These are phyloP conservation scores for Penicillium ochrochloron DNA, from an alignment of 495 filamentous ascomycete genomes.

Conservation along the genomic window DNA sequence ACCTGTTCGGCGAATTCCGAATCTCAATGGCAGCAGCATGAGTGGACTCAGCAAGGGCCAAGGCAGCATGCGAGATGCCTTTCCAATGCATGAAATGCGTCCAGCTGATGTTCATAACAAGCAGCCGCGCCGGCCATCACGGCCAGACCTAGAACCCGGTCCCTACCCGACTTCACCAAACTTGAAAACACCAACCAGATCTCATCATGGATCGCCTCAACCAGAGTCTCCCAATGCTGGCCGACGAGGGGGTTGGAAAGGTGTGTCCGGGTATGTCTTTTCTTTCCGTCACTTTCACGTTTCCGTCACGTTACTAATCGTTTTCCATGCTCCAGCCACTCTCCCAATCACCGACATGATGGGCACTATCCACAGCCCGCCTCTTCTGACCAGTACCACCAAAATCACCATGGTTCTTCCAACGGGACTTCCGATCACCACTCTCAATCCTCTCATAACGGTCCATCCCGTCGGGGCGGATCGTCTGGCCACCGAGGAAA, in stretches of 20 bases:
- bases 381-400: constrained; percentile 58
- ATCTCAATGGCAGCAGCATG: constrained; percentile 38
- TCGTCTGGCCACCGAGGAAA: constrained; percentile 58
- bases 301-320: constrained; percentile 26
- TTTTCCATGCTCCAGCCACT: constrained; percentile 40
- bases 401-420: constrained; percentile 58
- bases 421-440: constrained; percentile 56
- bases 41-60: constrained; percentile 30
- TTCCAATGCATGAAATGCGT: constrained; percentile 43
- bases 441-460: constrained; percentile 50
- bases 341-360: constrained; percentile 56
- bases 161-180: constrained; percentile 63
- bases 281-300: constrained; percentile 1
- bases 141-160: constrained; percentile 47
- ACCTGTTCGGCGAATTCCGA: constrained; percentile 43
- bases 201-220: constrained; percentile 70
- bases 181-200: constrained; percentile 60
- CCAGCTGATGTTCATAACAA: constrained; percentile 36
- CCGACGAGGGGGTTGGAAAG: constrained; percentile 61
- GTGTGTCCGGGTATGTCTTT: constrained; percentile 62
- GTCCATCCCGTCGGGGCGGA: constrained; percentile 57
- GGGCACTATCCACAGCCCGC: constrained; percentile 48
- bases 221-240: constrained; percentile 66
- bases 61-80: constrained; percentile 35
- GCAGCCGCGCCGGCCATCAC: constrained; percentile 36